Conservation (phyloP, 768 basidiomycete species). For the Candolleomyces aberdarensis region DNA sequence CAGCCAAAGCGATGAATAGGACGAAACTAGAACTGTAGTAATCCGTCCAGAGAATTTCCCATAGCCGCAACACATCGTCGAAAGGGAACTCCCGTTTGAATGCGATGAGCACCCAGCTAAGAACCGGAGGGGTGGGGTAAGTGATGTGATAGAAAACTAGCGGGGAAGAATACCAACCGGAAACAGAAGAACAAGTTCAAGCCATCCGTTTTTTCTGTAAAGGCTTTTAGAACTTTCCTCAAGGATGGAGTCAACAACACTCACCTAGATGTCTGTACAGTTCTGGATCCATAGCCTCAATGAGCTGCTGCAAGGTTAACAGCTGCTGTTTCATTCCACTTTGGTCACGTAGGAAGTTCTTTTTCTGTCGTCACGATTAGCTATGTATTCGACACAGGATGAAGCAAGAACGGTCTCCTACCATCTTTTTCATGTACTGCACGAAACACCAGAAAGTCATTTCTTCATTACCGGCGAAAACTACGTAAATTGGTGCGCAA, state of each 20-base stretch:
- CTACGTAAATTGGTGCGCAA: slow-evolving; percentile 89
- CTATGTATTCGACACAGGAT: slow-evolving; percentile 4
- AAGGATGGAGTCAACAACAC: background rate
- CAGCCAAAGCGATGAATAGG: slow-evolving; percentile 91
- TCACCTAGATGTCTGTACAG: slow-evolving; percentile 86
- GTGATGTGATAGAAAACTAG: background rate
- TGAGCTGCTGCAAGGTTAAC: slow-evolving; percentile 83
- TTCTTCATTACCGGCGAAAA: slow-evolving; percentile 84
- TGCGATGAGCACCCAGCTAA: slow-evolving; percentile 84
- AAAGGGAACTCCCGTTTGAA: slow-evolving; percentile 98
- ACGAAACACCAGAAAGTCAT: slow-evolving; percentile 97
- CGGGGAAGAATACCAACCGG: slow-evolving; percentile 52
- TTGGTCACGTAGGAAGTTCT: slow-evolving; percentile 94
- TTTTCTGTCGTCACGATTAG: slow-evolving; percentile 52
- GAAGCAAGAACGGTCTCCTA: slow-evolving; percentile 30
- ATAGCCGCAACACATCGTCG: slow-evolving; percentile 82
- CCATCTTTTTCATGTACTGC: slow-evolving; percentile 94
- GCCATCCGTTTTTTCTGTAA: slow-evolving; percentile 78
- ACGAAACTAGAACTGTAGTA: slow-evolving; percentile 86
- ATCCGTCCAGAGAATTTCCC: slow-evolving; percentile 94
- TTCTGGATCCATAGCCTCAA: slow-evolving; percentile 94
- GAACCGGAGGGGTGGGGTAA: background rate
- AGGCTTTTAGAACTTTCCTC: background rate
- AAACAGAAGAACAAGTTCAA: slow-evolving; percentile 98
- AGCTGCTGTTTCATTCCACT: slow-evolving; percentile 97